phyloP scores from a whole-genome alignment of 495 filamentous ascomycete genomes.

The Penicillium verhagenii region DNA sequence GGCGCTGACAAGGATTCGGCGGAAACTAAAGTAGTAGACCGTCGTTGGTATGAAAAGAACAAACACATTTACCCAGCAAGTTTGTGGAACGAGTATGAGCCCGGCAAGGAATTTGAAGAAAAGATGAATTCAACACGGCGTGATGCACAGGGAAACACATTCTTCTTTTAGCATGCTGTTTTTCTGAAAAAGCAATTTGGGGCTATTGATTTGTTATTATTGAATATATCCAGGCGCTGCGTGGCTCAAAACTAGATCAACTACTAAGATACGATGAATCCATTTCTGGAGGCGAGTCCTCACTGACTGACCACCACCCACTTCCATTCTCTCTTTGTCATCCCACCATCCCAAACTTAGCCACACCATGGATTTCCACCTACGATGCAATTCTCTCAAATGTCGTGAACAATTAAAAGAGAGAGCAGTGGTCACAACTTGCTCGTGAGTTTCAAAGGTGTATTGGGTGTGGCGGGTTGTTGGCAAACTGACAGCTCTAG shows the following conservation, averaged over 20 bases:
- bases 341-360: background rate
- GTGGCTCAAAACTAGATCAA: constrained; percentile 15
- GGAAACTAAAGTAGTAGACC: constrained; percentile 91
- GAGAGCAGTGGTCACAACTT: constrained; percentile 85
- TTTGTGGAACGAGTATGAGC: constrained; percentile 93
- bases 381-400: constrained; percentile 81
- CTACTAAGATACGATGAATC: constrained; percentile 4
- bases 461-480: background rate
- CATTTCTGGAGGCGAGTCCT: constrained; percentile 7
- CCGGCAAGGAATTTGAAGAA: constrained; percentile 77
- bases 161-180: constrained; percentile 70
- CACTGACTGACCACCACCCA: constrained; percentile 14
- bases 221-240: constrained; percentile 7
- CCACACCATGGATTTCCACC: constrained; percentile 62
- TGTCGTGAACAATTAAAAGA: constrained; percentile 73
- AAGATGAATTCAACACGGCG: constrained; percentile 63
- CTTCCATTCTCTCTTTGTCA: constrained; percentile 2
- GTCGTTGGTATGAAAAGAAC: constrained; percentile 93
- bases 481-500: constrained; percentile 42
- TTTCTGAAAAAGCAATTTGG: background rate
- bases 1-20: constrained; percentile 76
- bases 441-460: constrained; percentile 69
- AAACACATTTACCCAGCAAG: constrained; percentile 98
- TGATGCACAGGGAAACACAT: constrained; percentile 85
- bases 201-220: constrained; percentile 7